Base-by-base conservation (phyloP, 768 basidiomycete species). In the Lactarius deliciosus region DNA sequence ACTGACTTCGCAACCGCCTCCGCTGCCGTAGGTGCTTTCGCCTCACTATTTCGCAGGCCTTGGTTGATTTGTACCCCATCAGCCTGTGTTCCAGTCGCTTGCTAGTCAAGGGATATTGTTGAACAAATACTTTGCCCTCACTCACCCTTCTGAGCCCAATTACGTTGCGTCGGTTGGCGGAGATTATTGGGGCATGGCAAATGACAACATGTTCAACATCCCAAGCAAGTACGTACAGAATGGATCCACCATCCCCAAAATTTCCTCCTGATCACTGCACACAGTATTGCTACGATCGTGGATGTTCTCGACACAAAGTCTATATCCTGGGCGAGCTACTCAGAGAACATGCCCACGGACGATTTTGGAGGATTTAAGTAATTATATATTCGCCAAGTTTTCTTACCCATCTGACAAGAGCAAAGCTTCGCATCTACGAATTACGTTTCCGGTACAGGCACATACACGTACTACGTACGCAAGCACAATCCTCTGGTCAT, bases 401-500 rank as follows among this genome's bases (percentile, higher is more conserved):
- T 9, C 50, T 22, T 18, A 18, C 57, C 15, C 5, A 9, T 56
- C 55, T 56, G 18, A 40, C 53, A 25, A 28, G 10, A 15, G 7
- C 54, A 25, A 65, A 78, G 77, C 73, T 78, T 70, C 71, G 74
- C 75, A 22, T 73, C 77, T 56, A 41, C 63, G 3, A 78, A 81
- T 74, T 80, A 81, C 73, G 65, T 78, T 30, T 75, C 77, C 71
- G 56, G 68, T 2, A 74, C 72, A 11, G 73, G 71, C 15, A 25
- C 63, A 18, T 83, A 84, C 73, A 79, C 78, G 7, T 85, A 82
- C 76, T 85, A 84, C 69, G 78, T 78, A 59, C 81, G 84, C 76
- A 85, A 85, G 75, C 84, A 85, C 75, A 82, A 82, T 71, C 84
- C 85, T 2, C 73, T 81, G 61, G 77, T 82, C 57, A 77, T 86